These are phyloP conservation scores for Lactarius sp. DNA, from an alignment of 768 basidiomycete species.

Conservation along the genomic window DNA sequence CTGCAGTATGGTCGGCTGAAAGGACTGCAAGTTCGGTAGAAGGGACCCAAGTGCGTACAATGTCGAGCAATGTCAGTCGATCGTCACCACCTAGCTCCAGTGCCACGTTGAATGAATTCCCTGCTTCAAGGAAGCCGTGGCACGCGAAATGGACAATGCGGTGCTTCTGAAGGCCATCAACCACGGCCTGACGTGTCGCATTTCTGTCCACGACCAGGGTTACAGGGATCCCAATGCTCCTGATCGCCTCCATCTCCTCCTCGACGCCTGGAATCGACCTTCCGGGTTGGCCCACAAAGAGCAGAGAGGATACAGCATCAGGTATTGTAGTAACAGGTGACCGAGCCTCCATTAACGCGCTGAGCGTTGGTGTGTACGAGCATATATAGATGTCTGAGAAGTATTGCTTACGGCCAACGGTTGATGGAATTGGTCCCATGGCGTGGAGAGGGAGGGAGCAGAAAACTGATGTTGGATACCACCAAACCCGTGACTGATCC, in stretches of 20 bases:
- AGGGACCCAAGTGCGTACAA: neutral
- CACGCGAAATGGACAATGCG: constrained; percentile 11
- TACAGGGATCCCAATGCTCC: neutral
- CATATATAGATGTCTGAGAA: constrained; percentile 18
- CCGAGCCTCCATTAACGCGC: constrained; percentile 3
- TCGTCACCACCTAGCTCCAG: neutral
- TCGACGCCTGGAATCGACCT: no score
- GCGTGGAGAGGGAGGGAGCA: constrained; percentile 15
- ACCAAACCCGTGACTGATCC: neutral
- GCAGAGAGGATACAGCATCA: neutral
- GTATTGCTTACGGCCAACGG: neutral
- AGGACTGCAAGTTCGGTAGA: constrained; percentile 17
- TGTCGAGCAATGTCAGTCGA: constrained; percentile 2
- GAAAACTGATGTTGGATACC: no score
- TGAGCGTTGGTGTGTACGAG: neutral
- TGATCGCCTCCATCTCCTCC: neutral
- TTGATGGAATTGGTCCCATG: constrained; percentile 5
- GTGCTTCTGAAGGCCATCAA: neutral
- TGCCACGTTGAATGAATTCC: neutral
- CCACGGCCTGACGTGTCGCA: neutral
- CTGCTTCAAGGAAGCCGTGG: neutral
- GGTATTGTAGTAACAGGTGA: neutral
- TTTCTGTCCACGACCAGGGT: neutral
- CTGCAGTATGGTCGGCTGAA: constrained; percentile 1
- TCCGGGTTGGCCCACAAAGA: constrained; percentile 6